Conservation (phyloP, 139 green algal genomes). For the Bryopsis sp. region DNA sequence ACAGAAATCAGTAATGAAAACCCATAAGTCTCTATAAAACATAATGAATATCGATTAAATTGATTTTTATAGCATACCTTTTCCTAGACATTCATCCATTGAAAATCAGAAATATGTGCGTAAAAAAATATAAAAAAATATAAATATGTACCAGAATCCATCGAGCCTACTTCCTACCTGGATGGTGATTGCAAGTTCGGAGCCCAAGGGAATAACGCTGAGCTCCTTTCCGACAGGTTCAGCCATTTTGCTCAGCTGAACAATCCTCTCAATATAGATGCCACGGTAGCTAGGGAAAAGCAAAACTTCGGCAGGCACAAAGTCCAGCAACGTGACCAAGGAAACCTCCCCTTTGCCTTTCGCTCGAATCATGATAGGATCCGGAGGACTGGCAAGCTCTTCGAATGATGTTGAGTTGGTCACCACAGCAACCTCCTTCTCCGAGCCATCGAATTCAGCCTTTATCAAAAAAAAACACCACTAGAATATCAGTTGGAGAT, state of each 20-base stretch:
- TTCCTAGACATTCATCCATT: too few relatives aligned
- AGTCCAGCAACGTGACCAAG: constrained; percentile 37
- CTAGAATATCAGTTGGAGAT: too few relatives aligned
- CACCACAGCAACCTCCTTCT: too few relatives aligned
- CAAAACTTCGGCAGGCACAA: constrained; percentile 39
- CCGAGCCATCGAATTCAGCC: too few relatives aligned
- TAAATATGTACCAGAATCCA: neutral
- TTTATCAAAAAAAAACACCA: too few relatives aligned
- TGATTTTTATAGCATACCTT: too few relatives aligned
- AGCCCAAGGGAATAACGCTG: constrained; percentile 28
- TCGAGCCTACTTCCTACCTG: neutral
- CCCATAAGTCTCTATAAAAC: too few relatives aligned
- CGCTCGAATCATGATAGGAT: neutral
- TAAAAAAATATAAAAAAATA: too few relatives aligned
- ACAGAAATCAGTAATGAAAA: too few relatives aligned
- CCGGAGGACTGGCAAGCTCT: neutral
- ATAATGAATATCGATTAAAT: too few relatives aligned
- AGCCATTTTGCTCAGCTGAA: constrained; percentile 25
- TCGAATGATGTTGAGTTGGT: neutral
- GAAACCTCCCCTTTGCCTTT: constrained; percentile 28
- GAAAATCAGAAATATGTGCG: too few relatives aligned
- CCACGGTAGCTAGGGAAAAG: constrained; percentile 49
- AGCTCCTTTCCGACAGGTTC: constrained; percentile 27
- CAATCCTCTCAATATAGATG: constrained; percentile 38
- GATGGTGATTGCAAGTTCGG: constrained; percentile 34